Percentiles rank a stretch among this genome's conserved stretches.
These are phyloP conservation scores for Candida anglica DNA, from an alignment of 805 yeast genomes.

Conservation along the genomic window DNA sequence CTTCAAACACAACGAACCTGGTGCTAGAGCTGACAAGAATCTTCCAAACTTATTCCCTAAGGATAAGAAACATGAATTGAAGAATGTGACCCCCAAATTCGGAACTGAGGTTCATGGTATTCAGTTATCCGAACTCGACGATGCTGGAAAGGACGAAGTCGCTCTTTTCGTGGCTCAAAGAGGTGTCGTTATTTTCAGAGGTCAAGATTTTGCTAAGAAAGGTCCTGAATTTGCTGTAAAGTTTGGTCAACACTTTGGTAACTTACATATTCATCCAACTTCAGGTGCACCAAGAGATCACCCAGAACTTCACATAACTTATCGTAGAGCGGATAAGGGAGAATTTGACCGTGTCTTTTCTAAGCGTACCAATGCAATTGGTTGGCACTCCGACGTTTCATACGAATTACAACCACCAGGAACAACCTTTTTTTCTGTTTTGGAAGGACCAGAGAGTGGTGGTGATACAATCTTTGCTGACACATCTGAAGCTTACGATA, in stretches of 20 bases:
- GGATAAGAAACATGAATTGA: conserved; percentile 20
- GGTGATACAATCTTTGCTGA: conserved; percentile 83
- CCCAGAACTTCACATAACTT: conserved; percentile 62
- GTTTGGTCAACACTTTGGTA: conserved; percentile 64
- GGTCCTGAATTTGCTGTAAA: conserved; percentile 49
- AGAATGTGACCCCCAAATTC: conserved; percentile 59
- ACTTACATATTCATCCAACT: conserved; percentile 69
- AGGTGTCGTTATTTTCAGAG: conserved; percentile 64
- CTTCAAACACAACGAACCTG: conserved; percentile 61
- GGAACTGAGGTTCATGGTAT: conserved; percentile 63
- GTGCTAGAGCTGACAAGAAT: conserved; percentile 58
- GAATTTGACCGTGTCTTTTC: conserved; percentile 33
- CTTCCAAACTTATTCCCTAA: conserved; percentile 50
- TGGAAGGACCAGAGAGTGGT: conserved; percentile 58
- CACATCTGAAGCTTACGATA: conserved; percentile 62
- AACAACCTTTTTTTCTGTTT: conserved; percentile 59
- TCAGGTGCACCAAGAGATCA: conserved; percentile 66
- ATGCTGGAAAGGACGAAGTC: conserved; percentile 60
- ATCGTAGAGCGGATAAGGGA: conserved; percentile 42
- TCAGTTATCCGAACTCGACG: conserved; percentile 52
- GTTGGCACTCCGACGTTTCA: conserved; percentile 74
- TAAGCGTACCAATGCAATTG: conserved; percentile 32
- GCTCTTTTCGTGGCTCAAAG: conserved; percentile 66
- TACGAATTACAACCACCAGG: conserved; percentile 75
- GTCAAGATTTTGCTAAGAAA: conserved; percentile 56